phyloP scores from a whole-genome alignment of 495 filamentous ascomycete species.

The Hyaloscypha finlandica region DNA sequence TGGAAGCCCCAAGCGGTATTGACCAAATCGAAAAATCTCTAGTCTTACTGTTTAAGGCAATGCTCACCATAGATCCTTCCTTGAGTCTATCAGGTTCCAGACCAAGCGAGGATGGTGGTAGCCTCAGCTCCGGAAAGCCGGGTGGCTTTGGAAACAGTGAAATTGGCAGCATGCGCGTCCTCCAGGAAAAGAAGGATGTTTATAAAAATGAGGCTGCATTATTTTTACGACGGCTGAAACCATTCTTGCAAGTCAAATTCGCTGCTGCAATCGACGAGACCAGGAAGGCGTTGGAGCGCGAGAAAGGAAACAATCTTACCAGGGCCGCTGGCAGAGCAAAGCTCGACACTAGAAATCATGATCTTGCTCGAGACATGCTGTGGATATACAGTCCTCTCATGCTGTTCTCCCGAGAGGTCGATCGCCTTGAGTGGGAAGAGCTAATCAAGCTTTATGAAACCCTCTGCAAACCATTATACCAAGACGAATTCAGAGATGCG shows the following conservation, averaged over 20 bases:
- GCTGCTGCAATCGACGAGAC: constrained; percentile 70
- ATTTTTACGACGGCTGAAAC: constrained; percentile 76
- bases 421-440: constrained; percentile 75
- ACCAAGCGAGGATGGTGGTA: constrained; percentile 39
- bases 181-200: constrained; percentile 88
- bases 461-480: constrained; percentile 72
- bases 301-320: constrained; percentile 32
- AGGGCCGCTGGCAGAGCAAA: constrained; percentile 50
- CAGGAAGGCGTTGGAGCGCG: constrained; percentile 52
- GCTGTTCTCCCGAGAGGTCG: constrained; percentile 83
- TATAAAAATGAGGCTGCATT: constrained; percentile 69
- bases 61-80: constrained; percentile 86
- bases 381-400: constrained; percentile 86
- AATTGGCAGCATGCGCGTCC: constrained; percentile 86
- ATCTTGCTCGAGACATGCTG: constrained; percentile 54
- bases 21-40: constrained; percentile 74
- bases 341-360: constrained; percentile 54
- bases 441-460: constrained; percentile 79
- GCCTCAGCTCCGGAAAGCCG: constrained; percentile 47
- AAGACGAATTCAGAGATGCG: constrained; percentile 80
- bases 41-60: constrained; percentile 87
- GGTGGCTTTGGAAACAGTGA: constrained; percentile 70
- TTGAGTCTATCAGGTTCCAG: constrained; percentile 31
- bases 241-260: constrained; percentile 80
- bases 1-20: constrained; percentile 70